These are phyloP conservation scores for Toxicodendron radicans DNA, from an alignment of 345 rosid genomes.

Conservation along the genomic window DNA sequence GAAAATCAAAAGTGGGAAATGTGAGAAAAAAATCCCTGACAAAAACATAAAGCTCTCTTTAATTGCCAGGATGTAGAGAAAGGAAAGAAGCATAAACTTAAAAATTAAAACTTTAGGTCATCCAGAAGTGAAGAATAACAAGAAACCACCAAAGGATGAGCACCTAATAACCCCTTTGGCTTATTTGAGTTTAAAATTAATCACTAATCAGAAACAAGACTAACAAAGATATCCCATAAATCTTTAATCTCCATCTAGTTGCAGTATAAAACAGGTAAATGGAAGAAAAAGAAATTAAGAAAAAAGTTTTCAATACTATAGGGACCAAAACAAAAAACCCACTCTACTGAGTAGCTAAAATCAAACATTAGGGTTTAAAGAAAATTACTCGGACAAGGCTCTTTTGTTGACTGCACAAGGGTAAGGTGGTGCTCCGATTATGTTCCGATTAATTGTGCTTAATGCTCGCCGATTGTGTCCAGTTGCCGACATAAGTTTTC, in stretches of 20 bases:
- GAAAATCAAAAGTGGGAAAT: constrained; percentile 8
- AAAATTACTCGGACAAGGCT: constrained; percentile 54
- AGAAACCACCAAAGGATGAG: neutral
- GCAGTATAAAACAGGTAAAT: neutral
- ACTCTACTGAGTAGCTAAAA: neutral
- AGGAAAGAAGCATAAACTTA: neutral
- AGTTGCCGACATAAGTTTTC: constrained; percentile 46
- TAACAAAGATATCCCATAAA: neutral
- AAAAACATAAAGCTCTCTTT: neutral
- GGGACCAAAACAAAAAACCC: neutral
- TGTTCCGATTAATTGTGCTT: constrained; percentile 63
- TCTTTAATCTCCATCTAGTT: neutral
- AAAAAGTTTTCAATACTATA: neutral
- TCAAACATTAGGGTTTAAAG: constrained; percentile 8
- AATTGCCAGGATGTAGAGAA: neutral
- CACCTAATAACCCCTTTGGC: neutral
- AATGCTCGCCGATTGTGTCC: constrained; percentile 75
- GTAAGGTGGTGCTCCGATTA: constrained; percentile 56
- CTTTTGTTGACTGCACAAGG: constrained; percentile 74
- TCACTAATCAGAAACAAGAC: constrained; percentile 2
- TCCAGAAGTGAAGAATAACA: neutral
- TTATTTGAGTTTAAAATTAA: neutral
- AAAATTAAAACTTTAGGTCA: neutral
- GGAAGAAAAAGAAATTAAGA: too few relatives aligned
- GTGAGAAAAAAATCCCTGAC: neutral